Evolutionary conservation across 192 early-diverging fungal genomes (phyloP), one percentile per base, ranked within the genome.

Genomic region (Dimargaris cristalligena): DNA sequence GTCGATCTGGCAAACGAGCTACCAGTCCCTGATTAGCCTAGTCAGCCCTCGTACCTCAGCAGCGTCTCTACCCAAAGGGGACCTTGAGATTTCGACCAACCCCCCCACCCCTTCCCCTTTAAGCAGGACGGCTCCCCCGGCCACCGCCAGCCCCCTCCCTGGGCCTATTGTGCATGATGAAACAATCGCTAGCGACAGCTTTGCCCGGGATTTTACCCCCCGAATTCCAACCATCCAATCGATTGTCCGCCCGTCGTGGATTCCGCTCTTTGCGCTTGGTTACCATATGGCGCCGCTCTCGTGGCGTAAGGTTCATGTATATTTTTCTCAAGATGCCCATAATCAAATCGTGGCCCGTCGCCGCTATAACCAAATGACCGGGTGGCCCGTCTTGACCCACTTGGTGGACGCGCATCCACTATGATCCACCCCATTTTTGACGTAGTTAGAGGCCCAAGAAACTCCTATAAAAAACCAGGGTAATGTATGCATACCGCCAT

Each of bases 281-380:
- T 62, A 35, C 71, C 70, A 55, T 69, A 74, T 41, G 35, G 61
- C 33, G 13, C 67, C 63, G 16, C 65, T 77, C 67, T 62, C 59
- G 31, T 77, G 72, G 69, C 70, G 67, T 6, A 77, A 74, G 58
- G 66, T 77, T 9, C 63, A 70, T 18, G 67, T 74, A 1, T 63
- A 54, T 54, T 66, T 77, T 13, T 59, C 67, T 32, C 52, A 62
- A 25, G 67, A 68, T 30, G 75, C 75, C 23, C 75, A 77, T 62
- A 63, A 66, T 1, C 57, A 67, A 29, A 69, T 77, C 18, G 61
- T 77, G 64, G 70, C 34, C 10, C 55, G 55, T 23, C 55, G 55
- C n/a, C 55, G 55, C 14, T 57, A 25, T 35, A 25, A 57, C 35
- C 55, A 57, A n/a, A 20, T n/a, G 18, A 25, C 31, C 2, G 33